Evolutionary conservation across 306 rosid genomes (phyloP).

Genomic region (Inga oerstediana): DNA sequence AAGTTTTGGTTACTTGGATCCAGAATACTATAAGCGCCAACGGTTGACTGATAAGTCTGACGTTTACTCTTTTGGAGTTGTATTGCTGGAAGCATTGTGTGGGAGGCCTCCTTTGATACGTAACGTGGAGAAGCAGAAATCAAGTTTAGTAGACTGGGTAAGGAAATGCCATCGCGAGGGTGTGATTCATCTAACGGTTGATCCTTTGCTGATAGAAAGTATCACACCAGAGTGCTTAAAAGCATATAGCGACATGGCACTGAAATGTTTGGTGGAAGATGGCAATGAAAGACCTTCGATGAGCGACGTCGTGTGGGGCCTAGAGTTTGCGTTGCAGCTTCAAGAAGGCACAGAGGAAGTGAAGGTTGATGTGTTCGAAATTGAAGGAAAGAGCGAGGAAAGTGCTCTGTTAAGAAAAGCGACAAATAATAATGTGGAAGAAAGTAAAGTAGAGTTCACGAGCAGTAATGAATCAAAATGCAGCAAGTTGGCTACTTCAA

Average conservation of each 20-base stretch:
- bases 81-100: background rate
- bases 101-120: background rate
- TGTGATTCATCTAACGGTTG: background rate
- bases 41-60: background rate
- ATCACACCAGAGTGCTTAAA: background rate
- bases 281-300: background rate
- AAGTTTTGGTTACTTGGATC: background rate
- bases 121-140: background rate
- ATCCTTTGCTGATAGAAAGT: background rate
- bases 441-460: background rate
- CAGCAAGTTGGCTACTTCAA: background rate
- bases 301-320: background rate
- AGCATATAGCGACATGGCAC: background rate
- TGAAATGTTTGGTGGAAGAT: background rate
- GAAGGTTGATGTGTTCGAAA: background rate
- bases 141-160: background rate
- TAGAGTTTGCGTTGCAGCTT: background rate
- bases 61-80: background rate
- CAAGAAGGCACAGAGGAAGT: background rate
- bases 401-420: background rate
- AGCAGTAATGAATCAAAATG: background rate
- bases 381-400: background rate
- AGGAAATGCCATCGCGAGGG: background rate
- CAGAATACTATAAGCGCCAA: background rate
- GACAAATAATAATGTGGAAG: background rate